phyloP scores from a whole-genome alignment of 2,329 filamentous ascomycete species.

The Teratosphaeria zuluensis region DNA sequence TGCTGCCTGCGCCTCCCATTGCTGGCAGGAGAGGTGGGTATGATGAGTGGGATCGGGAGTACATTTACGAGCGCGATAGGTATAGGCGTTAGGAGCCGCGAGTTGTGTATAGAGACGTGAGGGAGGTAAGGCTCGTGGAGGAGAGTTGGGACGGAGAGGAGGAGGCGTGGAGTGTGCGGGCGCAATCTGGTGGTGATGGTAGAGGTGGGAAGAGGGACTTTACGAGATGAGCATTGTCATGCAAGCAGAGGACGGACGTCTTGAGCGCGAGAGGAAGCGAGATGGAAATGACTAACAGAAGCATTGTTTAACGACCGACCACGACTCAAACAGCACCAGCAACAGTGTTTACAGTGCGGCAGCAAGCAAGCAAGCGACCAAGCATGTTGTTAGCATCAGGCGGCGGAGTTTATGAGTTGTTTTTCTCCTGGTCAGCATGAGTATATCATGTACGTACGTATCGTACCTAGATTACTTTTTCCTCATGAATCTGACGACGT shows the following conservation, averaged over 20 bases:
- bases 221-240: neutral
- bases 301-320: neutral
- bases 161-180: neutral
- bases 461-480: neutral
- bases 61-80: slow-evolving; percentile 49
- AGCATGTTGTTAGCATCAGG: neutral
- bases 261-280: neutral
- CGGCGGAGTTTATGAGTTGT: neutral
- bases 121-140: neutral
- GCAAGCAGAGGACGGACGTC: neutral
- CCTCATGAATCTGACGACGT: neutral
- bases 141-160: neutral
- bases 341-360: neutral
- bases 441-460: neutral
- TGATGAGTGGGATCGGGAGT: slow-evolving; percentile 59
- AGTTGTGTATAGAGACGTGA: neutral
- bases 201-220: neutral
- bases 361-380: neutral
- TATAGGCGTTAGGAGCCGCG: slow-evolving; percentile 5
- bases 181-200: neutral
- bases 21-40: slow-evolving; percentile 37
- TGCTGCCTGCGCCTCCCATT: slow-evolving; percentile 31
- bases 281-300: neutral
- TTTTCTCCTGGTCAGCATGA: neutral
- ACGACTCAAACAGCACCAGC: neutral